Conservation (phyloP, 192 early-diverging fungal genomes). For the Rhizoclosmatium globosum region DNA sequence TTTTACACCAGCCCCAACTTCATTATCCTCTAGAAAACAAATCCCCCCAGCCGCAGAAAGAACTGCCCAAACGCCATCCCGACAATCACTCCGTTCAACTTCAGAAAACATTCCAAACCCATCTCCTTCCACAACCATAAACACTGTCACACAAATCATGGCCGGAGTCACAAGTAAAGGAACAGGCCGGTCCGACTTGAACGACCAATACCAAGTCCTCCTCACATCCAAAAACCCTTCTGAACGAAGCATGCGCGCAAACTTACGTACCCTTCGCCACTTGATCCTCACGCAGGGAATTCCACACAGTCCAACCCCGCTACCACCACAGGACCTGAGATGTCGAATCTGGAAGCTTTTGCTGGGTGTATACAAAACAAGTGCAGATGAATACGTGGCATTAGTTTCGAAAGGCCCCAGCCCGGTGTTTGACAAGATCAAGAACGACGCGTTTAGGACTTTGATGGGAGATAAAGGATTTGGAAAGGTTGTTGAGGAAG, state of each 20-base stretch:
- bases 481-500: slow-evolving; percentile 72
- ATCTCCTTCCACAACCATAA: neutral
- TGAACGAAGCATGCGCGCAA: slow-evolving; percentile 63
- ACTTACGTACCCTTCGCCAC: slow-evolving; percentile 60
- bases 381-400: slow-evolving; percentile 75
- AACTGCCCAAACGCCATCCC: neutral
- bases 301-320: slow-evolving; percentile 52
- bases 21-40: too few species aligned
- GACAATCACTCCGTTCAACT: neutral
- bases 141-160: slow-evolving; percentile 20
- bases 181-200: slow-evolving; percentile 17
- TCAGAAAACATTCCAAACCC: neutral
- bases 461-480: slow-evolving; percentile 75
- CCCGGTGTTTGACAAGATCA: slow-evolving; percentile 80
- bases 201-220: slow-evolving; percentile 56
- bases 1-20: neutral
- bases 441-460: slow-evolving; percentile 91
- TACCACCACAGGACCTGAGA: slow-evolving; percentile 48
- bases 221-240: slow-evolving; percentile 59
- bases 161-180: slow-evolving; percentile 30
- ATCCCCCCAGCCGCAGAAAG: neutral
- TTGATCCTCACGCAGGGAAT: slow-evolving; percentile 70
- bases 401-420: slow-evolving; percentile 77
- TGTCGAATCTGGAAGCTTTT: slow-evolving; percentile 78
- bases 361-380: slow-evolving; percentile 74